Evolutionary conservation across 2,329 filamentous ascomycete species (phyloP), one percentile per base, ranked within the genome.

Genomic region (Neofusicoccum ribis): DNA sequence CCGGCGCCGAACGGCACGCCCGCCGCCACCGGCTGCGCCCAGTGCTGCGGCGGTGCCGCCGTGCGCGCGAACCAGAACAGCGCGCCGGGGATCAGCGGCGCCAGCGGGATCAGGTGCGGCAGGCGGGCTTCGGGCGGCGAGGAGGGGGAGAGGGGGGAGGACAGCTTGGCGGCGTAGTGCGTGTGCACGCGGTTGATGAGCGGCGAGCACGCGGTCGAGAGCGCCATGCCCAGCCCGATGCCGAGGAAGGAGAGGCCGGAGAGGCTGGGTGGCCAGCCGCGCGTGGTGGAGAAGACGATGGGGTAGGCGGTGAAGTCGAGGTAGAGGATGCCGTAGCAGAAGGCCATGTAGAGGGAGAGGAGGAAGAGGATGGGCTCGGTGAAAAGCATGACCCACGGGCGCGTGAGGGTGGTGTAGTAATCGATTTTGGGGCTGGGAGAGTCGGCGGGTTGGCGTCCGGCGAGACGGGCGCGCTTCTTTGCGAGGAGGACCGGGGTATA

Each of bases 291-390:
- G 77, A 95, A 96, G 65, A 96, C 89, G 66, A 96, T 89, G 0
- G 93, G 93, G 74, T 96, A 96, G 12, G 91, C 92, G 15, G 96
- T 89, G 79, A 97, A 97, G 78, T 92, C 94, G 34, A 97, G 87
- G 72, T 95, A 95, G 1, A 97, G 82, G 47, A 96, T 93, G 17
- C 88, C 91, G 75, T 97, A 97, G 39, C 96, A 87, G 44, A 96
- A 81, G 0, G 91, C 86, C 68, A 90, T 90, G 65, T 66, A 67
- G 6, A 41, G 62, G n/a, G 60, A 66, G 65, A 66, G 70, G 37
- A 63, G 56, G 31, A 66, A 89, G 88, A 91, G 93, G 64, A 97
- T 97, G 0, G 93, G 93, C 71, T 97, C 93, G 0, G 88, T 92
- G 54, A 89, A 85, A 15, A 69, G 65, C 63, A 68, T 68, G 3